Percentiles rank a stretch among this genome's conserved stretches.
Conservation (phyloP, 2,329 filamentous ascomycete genomes). For the Cordyceps javanica region DNA sequence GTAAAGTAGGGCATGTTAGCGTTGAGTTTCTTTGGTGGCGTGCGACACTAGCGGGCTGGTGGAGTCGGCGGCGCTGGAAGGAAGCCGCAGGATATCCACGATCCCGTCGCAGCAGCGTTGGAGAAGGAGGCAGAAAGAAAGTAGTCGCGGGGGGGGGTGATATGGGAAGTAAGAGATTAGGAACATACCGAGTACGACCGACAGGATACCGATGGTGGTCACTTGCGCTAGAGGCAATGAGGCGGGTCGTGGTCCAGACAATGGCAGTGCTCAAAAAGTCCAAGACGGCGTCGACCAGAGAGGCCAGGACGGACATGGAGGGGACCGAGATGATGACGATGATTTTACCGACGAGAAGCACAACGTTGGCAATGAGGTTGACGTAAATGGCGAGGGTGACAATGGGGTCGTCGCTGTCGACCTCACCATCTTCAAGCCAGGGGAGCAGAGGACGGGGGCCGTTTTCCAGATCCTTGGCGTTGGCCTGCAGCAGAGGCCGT, state of each 20-base stretch:
- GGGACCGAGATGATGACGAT: constrained; percentile 71
- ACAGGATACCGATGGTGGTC: constrained; percentile 74
- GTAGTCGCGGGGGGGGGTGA: background rate
- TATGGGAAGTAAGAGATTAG: background rate
- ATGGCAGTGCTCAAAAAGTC: constrained; percentile 79
- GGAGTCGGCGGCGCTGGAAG: background rate
- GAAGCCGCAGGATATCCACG: background rate
- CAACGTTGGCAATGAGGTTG: constrained; percentile 72
- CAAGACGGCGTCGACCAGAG: constrained; percentile 70
- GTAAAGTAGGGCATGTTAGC: constrained; percentile 17
- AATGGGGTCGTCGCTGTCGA: constrained; percentile 67
- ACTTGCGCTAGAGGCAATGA: constrained; percentile 59
- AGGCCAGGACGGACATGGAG: constrained; percentile 75
- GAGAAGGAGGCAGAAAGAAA: background rate
- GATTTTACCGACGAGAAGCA: constrained; percentile 71
- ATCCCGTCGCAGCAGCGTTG: background rate
- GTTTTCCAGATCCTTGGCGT: constrained; percentile 24
- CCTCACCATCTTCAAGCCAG: constrained; percentile 63
- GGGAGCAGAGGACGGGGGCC: constrained; percentile 47
- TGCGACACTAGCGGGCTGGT: background rate
- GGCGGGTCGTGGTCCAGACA: constrained; percentile 69
- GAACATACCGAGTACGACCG: constrained; percentile 53
- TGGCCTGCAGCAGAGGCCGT: constrained; percentile 23
- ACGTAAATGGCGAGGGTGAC: constrained; percentile 85
- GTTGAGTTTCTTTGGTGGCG: background rate